These are phyloP conservation scores for Zygosaccharomyces pseudobailii DNA, from an alignment of 1,139 yeast species.

Conservation along the genomic window DNA sequence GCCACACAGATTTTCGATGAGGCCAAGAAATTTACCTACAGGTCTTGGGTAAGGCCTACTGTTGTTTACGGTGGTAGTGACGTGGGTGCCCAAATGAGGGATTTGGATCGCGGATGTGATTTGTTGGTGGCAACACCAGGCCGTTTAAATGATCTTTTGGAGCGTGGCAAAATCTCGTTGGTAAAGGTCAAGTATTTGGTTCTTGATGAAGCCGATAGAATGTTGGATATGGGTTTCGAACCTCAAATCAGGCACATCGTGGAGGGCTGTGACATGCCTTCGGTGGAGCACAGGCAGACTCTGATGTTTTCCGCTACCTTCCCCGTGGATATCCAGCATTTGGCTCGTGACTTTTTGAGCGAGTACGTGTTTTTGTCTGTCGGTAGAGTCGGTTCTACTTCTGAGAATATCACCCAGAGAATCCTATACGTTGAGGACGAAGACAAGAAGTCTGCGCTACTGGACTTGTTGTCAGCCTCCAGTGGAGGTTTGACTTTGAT, in stretches of 20 bases:
- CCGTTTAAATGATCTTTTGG: slow-evolving; percentile 92
- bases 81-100: slow-evolving; percentile 79
- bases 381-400: slow-evolving; percentile 97
- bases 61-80: slow-evolving; percentile 99
- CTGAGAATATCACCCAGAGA: slow-evolving; percentile 95
- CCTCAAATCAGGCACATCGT: slow-evolving; percentile 98
- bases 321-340: slow-evolving; percentile 95
- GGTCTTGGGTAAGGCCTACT: slow-evolving; percentile 97
- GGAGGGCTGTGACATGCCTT: slow-evolving; percentile 97
- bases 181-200: slow-evolving; percentile 89
- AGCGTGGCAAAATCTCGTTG: slow-evolving; percentile 89
- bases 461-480: slow-evolving; percentile 80
- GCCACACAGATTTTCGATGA: slow-evolving; percentile 96
- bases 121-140: slow-evolving; percentile 97
- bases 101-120: slow-evolving; percentile 91
- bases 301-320: slow-evolving; percentile 98
- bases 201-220: slow-evolving; percentile 98
- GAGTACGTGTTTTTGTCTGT: slow-evolving; percentile 94
- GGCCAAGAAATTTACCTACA: slow-evolving; percentile 90
- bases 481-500: slow-evolving; percentile 77
- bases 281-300: slow-evolving; percentile 85
- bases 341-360: slow-evolving; percentile 94
- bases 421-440: slow-evolving; percentile 90
- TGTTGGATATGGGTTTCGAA: slow-evolving; percentile 99
- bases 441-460: slow-evolving; percentile 86